Conservation (phyloP, 495 filamentous ascomycete genomes). For the Pseudevernia furfuracea region DNA sequence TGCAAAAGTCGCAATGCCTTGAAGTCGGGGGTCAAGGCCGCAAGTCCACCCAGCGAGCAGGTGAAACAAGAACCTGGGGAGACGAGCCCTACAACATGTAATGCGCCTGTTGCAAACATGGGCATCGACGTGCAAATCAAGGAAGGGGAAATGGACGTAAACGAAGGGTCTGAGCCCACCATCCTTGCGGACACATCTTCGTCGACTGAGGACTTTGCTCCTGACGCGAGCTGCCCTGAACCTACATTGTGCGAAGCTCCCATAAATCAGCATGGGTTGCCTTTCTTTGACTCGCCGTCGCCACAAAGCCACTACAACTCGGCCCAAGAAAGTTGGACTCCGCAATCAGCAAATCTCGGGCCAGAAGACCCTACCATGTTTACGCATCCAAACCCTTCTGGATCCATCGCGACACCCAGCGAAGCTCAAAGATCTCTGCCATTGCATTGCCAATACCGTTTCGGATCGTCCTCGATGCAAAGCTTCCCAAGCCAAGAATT, state of each 20-base stretch:
- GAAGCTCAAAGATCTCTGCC: background rate
- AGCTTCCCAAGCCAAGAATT: background rate
- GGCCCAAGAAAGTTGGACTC: background rate
- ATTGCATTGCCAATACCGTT: background rate
- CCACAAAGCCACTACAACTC: background rate
- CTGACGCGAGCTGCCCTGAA: background rate
- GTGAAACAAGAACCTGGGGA: background rate
- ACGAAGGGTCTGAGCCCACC: background rate
- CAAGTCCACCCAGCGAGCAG: no score
- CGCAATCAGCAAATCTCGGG: background rate
- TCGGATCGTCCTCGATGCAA: background rate
- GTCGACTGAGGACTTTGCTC: background rate
- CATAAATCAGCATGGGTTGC: background rate
- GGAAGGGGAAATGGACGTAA: background rate
- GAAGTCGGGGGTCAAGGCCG: slow-evolving; percentile 1
- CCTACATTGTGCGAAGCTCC: background rate
- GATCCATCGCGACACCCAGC: background rate
- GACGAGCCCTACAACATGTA: background rate
- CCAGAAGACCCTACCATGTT: background rate
- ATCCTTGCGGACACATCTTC: background rate
- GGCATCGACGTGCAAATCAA: background rate
- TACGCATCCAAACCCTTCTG: background rate
- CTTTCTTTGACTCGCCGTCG: background rate
- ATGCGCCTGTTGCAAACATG: background rate
- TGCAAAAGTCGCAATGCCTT: background rate